Percentiles rank a stretch among this genome's conserved stretches.
phyloP scores from a whole-genome alignment of 1,284 basidiomycete species.

The Apiotrichum domesticum region DNA sequence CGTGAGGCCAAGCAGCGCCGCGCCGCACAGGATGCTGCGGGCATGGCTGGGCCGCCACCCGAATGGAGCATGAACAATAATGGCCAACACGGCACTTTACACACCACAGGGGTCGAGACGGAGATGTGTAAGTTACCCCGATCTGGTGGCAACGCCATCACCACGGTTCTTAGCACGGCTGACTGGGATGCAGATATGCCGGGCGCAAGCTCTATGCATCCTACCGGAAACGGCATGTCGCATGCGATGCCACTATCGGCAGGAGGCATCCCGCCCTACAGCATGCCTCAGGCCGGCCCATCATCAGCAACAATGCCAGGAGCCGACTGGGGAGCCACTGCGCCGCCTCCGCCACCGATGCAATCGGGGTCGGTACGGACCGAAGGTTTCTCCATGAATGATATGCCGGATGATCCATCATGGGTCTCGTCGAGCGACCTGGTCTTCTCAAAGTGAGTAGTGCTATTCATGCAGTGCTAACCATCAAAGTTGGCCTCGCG shows the following conservation, averaged over 20 bases:
- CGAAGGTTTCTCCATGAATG: background rate
- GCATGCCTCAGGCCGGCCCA: background rate
- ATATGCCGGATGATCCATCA: background rate
- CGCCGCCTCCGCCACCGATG: background rate
- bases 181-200: background rate
- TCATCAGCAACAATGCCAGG: background rate
- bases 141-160: too few relatives aligned
- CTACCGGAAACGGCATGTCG: background rate
- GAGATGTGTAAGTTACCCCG: too few relatives aligned
- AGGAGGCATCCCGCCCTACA: background rate
- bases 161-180: too few relatives aligned
- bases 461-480: background rate
- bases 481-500: conserved; percentile 27
- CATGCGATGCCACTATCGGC: background rate
- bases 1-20: conserved; percentile 19
- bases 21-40: background rate
- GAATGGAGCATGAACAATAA: background rate
- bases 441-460: conserved; percentile 32
- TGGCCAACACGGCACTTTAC: background rate
- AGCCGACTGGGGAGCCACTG: background rate
- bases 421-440: background rate
- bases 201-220: background rate
- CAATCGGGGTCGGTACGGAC: background rate
- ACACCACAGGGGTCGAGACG: background rate
- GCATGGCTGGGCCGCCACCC: background rate